A percentile compares a stretch with the other conserved stretches of the same genome.
phyloP scores from a whole-genome alignment of 164 flowering plant genomes.

The Kingdonia uniflora region DNA sequence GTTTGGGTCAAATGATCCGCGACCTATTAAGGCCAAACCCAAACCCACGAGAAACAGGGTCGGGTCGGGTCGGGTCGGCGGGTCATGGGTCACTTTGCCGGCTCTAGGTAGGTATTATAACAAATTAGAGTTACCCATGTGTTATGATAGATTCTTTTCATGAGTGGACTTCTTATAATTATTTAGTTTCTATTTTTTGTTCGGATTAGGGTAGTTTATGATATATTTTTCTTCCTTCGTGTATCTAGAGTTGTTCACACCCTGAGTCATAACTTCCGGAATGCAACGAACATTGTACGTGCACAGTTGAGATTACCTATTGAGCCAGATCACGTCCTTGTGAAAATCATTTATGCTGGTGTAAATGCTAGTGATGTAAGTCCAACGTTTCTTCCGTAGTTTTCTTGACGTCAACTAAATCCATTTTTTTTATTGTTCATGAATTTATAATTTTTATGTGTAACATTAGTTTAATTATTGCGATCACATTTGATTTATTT shows the following conservation, averaged over 20 bases:
- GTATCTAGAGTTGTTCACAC: conserved; percentile 69
- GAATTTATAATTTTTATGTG: background rate
- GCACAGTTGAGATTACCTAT: conserved; percentile 49
- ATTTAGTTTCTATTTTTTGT: background rate
- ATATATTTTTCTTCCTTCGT: background rate
- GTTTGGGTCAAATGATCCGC: no score
- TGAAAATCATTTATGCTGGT: conserved; percentile 88
- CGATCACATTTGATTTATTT: no score
- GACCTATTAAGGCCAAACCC: no score
- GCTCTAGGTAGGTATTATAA: no score
- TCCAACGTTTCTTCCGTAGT: conserved; percentile 10
- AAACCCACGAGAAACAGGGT: no score
- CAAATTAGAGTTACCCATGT: no score
- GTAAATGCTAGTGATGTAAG: conserved; percentile 99
- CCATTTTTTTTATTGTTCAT: background rate
- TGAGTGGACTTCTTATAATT: no score
- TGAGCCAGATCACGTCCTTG: conserved; percentile 53
- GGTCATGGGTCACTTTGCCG: no score
- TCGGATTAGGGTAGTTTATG: background rate
- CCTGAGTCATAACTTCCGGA: conserved; percentile 72
- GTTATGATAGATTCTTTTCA: no score
- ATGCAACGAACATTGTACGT: conserved; percentile 60
- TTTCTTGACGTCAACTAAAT: background rate
- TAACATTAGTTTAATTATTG: background rate
- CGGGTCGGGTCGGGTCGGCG: no score